Base-by-base conservation (phyloP, 768 basidiomycete genomes). In the Psilocybe subaeruginosa region DNA sequence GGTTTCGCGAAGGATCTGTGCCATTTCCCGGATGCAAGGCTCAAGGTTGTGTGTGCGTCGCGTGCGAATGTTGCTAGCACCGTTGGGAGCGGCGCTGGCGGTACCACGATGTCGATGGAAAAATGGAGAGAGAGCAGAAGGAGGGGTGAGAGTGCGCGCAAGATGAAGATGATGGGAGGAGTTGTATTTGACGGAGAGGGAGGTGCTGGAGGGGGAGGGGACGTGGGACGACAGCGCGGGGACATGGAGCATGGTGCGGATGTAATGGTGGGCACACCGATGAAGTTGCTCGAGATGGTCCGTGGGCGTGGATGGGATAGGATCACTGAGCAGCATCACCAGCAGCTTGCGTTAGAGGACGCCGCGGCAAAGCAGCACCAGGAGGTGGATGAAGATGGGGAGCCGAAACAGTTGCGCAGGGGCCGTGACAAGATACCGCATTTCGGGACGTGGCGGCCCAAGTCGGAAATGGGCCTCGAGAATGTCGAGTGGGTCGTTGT, bases 401-500 rank as follows among this genome's bases (percentile, higher is more conserved):
- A 43, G 14, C 41, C 4, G 31, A 64, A 62, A 30, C 77, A 72
- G 55, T 65, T 56, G 33, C 71, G 76, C 61, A 72, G 75, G 50
- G 76, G 78, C 9, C 67, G 76, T 48, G 77, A 79, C 51, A 76
- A 67, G 65, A 64, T 70, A 68, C 71, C 56, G 27, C 73, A 83
- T 64, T 62, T 78, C 73, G 80, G 80, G 66, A 74, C 65, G 30
- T 78, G 66, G 80, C 79, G 62, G 68, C 75, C 61, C 19, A 76
- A 81, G 49, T 81, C 85, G 4, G 80, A 87, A 68, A 82, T 92
- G 75, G 82, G 86, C 1, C 74, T 94, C 23, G 81, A 80, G 54
- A 82, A 85, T 52, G 77, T 96, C 1, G 93, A 97, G 68, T 97
- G 93, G 93, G 89, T 97, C 5, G 80, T 96, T 3, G 78, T 97